phyloP scores from a whole-genome alignment of 192 early-diverging fungal genomes.

The Phycomyces nitens region DNA sequence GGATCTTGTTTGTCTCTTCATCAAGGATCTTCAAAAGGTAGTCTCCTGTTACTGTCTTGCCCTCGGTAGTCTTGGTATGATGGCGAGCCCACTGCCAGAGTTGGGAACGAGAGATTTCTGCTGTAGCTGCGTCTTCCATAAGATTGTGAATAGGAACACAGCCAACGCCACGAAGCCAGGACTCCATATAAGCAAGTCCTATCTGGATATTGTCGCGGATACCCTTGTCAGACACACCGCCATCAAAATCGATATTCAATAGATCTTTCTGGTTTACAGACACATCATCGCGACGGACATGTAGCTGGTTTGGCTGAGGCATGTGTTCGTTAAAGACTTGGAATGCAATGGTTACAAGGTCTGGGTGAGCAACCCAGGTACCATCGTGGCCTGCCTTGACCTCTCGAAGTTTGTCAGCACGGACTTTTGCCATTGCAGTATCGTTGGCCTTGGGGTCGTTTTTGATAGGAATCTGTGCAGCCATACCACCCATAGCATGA shows the following conservation, averaged over 20 bases:
- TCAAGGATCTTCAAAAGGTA: conserved; percentile 72
- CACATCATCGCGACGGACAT: conserved; percentile 87
- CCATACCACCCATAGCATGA: conserved; percentile 99
- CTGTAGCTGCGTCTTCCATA: conserved; percentile 98
- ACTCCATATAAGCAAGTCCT: conserved; percentile 91
- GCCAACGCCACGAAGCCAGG: conserved; percentile 89
- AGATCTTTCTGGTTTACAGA: conserved; percentile 75
- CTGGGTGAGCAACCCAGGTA: conserved; percentile 96
- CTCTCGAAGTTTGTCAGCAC: conserved; percentile 92
- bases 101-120: conserved; percentile 95
- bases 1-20: conserved; percentile 74
- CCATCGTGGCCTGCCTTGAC: conserved; percentile 92
- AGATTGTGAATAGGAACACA: conserved; percentile 98
- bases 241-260: conserved; percentile 66
- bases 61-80: conserved; percentile 72
- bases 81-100: conserved; percentile 97
- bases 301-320: conserved; percentile 93
- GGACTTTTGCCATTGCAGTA: conserved; percentile 88
- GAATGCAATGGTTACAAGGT: conserved; percentile 84
- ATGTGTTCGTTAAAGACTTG: conserved; percentile 91
- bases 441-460: conserved; percentile 85
- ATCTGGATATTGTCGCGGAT: conserved; percentile 90
- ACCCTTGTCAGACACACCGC: conserved; percentile 82
- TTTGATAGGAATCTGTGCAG: conserved; percentile 98
- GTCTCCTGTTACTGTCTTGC: conserved; percentile 74